A percentile compares a stretch with the other conserved stretches of the same genome.
phyloP scores from a whole-genome alignment of 2,329 filamentous ascomycete species.

The Penicillium sp. region DNA sequence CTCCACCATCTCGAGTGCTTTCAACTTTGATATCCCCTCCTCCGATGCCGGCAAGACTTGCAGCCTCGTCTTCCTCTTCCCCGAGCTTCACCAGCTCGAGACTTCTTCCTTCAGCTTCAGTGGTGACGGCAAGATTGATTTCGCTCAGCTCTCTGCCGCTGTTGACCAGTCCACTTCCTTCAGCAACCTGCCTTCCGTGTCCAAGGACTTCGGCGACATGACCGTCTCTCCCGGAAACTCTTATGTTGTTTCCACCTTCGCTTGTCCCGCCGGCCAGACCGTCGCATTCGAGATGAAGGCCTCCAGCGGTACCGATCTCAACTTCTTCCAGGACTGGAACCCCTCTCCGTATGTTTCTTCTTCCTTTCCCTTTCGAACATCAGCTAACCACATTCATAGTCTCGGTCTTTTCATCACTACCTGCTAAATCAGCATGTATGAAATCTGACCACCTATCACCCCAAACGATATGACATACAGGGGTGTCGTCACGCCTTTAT shows the following conservation, averaged over 20 bases:
- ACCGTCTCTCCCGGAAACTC: slow-evolving; percentile 57
- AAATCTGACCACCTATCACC: background rate
- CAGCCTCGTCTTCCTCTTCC: slow-evolving; percentile 67
- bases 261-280: slow-evolving; percentile 56
- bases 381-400: slow-evolving; percentile 27
- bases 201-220: slow-evolving; percentile 47
- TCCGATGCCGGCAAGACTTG: slow-evolving; percentile 61
- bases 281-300: slow-evolving; percentile 57
- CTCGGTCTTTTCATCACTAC: slow-evolving; percentile 47
- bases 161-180: slow-evolving; percentile 57
- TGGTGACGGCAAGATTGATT: slow-evolving; percentile 56
- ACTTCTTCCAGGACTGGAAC: slow-evolving; percentile 68
- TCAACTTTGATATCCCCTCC: slow-evolving; percentile 68
- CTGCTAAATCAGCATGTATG: slow-evolving; percentile 31
- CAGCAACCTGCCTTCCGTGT: slow-evolving; percentile 53
- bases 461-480: background rate
- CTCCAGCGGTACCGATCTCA: slow-evolving; percentile 53
- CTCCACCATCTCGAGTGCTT: slow-evolving; percentile 58
- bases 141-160: slow-evolving; percentile 51
- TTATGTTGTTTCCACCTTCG: slow-evolving; percentile 56
- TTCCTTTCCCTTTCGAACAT: background rate
- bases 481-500: background rate
- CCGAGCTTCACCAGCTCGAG: slow-evolving; percentile 57
- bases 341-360: slow-evolving; percentile 45
- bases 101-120: slow-evolving; percentile 61